These are phyloP conservation scores for Vaccinium corymbosum DNA, from an alignment of 148 eudicot species.

Conservation along the genomic window DNA sequence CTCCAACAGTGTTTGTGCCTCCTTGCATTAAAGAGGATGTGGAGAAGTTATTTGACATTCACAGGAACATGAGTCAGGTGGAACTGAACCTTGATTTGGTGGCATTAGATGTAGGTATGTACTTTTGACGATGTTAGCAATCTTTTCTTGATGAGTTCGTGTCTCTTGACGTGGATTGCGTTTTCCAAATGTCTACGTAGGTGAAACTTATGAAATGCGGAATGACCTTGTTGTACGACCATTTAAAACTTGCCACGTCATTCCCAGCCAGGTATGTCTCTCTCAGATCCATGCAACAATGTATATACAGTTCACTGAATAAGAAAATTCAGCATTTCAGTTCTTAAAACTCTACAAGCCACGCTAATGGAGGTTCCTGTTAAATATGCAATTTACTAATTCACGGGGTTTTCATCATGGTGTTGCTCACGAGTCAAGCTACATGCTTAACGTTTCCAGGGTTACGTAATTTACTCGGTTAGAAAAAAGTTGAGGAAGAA, in stretches of 20 bases:
- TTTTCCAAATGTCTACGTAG: constrained; percentile 33
- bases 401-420: neutral
- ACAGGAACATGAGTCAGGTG: constrained; percentile 81
- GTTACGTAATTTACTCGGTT: constrained; percentile 81
- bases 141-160: constrained; percentile 10
- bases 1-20: constrained; percentile 86
- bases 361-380: neutral
- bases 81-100: constrained; percentile 83
- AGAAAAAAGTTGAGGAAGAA: constrained; percentile 88
- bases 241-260: constrained; percentile 85
- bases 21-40: constrained; percentile 88
- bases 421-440: constrained; percentile 8
- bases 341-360: neutral
- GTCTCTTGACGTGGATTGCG: neutral
- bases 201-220: constrained; percentile 88
- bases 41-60: constrained; percentile 77
- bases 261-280: constrained; percentile 82
- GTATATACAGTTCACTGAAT: neutral
- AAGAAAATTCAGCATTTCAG: neutral
- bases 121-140: neutral
- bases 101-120: constrained; percentile 80
- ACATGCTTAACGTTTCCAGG: constrained; percentile 42
- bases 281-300: neutral
- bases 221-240: constrained; percentile 92
- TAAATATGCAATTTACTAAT: neutral